Evolutionary conservation across 495 filamentous ascomycete species (phyloP).

Genomic region (Penicillium coffeae): DNA sequence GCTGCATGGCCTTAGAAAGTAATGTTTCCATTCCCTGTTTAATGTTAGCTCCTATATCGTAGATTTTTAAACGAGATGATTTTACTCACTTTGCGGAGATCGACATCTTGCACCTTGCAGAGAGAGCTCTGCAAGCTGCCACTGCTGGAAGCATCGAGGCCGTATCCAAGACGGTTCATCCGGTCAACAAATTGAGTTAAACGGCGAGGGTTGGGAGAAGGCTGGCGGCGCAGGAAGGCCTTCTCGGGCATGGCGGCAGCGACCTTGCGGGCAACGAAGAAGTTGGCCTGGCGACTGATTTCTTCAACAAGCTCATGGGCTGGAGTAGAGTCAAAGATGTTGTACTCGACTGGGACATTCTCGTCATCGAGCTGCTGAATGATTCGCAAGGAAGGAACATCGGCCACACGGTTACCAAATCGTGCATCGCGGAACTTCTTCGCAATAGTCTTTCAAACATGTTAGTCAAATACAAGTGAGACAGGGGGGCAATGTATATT

Average conservation of each 20-base stretch:
- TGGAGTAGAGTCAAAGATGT: slow-evolving; percentile 87
- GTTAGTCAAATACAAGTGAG: not conserved
- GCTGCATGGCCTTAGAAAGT: slow-evolving; percentile 87
- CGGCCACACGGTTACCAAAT: slow-evolving; percentile 69
- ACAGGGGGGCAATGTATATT: not conserved
- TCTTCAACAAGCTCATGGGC: slow-evolving; percentile 95
- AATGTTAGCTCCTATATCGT: slow-evolving; percentile 1
- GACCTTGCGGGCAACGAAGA: slow-evolving; percentile 82
- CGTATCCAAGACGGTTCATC: slow-evolving; percentile 86
- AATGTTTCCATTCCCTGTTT: slow-evolving; percentile 88
- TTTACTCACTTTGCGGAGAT: slow-evolving; percentile 70
- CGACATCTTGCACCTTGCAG: slow-evolving; percentile 81
- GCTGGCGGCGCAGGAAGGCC: slow-evolving; percentile 84
- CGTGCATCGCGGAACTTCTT: slow-evolving; percentile 86
- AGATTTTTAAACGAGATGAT: not conserved
- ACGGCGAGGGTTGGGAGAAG: slow-evolving; percentile 78
- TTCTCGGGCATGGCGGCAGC: slow-evolving; percentile 78
- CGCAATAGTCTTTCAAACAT: slow-evolving; percentile 53
- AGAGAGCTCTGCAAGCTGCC: slow-evolving; percentile 87
- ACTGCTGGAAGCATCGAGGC: slow-evolving; percentile 85
- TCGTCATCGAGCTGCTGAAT: slow-evolving; percentile 96
- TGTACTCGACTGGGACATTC: slow-evolving; percentile 92
- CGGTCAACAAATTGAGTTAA: slow-evolving; percentile 86
- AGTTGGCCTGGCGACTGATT: slow-evolving; percentile 85
- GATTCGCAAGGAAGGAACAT: slow-evolving; percentile 80